Evolutionary conservation across 2,329 filamentous ascomycete genomes (phyloP).

Genomic region (Penicillium sp.): DNA sequence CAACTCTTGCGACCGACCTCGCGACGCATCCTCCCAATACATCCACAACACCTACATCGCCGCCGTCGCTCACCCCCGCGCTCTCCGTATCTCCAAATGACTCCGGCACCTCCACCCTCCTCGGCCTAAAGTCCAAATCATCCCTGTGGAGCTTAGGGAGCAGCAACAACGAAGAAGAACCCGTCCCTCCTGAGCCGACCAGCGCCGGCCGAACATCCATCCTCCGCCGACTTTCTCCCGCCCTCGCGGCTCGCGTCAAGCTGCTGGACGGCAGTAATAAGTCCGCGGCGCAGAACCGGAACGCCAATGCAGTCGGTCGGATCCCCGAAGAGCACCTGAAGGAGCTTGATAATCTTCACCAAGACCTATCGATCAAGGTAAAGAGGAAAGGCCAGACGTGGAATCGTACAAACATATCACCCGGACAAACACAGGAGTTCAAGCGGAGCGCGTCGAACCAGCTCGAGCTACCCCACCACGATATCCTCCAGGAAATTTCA

Average conservation of each 20-base stretch:
- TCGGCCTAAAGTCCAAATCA: slow-evolving; percentile 39
- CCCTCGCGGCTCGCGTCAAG: slow-evolving; percentile 45
- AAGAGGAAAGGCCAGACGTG: slow-evolving; percentile 41
- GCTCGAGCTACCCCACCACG: slow-evolving; percentile 22
- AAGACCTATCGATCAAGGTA: slow-evolving; percentile 41
- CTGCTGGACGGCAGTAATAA: slow-evolving; percentile 41
- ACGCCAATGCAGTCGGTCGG: slow-evolving; percentile 36
- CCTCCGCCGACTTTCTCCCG: slow-evolving; percentile 45
- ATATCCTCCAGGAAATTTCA: slow-evolving; percentile 17
- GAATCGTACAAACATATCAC: slow-evolving; percentile 25
- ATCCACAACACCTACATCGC: slow-evolving; percentile 30
- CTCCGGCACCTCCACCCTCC: slow-evolving; percentile 27
- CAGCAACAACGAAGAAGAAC: slow-evolving; percentile 35
- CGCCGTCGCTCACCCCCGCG: slow-evolving; percentile 24
- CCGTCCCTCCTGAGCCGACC: slow-evolving; percentile 16
- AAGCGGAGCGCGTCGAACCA: slow-evolving; percentile 23
- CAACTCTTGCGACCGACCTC: slow-evolving; percentile 32
- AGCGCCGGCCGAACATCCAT: slow-evolving; percentile 35
- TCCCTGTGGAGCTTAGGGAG: slow-evolving; percentile 38
- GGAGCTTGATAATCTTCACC: slow-evolving; percentile 42
- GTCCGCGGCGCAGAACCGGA: slow-evolving; percentile 19
- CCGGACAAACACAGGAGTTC: slow-evolving; percentile 15
- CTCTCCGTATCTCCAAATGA: slow-evolving; percentile 33
- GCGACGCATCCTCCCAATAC: slow-evolving; percentile 29
- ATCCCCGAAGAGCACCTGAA: slow-evolving; percentile 44